Conservation (phyloP, 169 alveolate genomes). For the Plasmodium inui region DNA sequence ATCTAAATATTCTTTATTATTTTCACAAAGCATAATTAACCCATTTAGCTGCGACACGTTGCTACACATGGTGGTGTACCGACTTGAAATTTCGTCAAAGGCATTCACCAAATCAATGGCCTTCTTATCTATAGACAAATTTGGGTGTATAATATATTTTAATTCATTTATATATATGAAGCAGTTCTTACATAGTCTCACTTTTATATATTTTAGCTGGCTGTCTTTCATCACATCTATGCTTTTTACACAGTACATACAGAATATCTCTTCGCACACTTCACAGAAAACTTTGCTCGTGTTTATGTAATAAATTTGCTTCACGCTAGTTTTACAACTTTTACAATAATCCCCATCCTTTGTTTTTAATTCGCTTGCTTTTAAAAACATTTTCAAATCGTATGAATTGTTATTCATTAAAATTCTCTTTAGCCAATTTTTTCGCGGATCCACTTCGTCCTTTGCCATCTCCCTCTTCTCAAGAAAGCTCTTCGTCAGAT, state of each 20-base stretch:
- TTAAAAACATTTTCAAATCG: conserved; percentile 60
- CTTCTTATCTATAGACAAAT: conserved; percentile 46
- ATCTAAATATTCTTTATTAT: conserved; percentile 53
- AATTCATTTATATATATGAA: conserved; percentile 68
- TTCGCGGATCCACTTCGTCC: conserved; percentile 63
- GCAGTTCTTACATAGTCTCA: conserved; percentile 55
- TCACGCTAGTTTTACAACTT: conserved; percentile 31
- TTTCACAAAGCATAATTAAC: conserved; percentile 47
- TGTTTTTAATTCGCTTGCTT: conserved; percentile 29
- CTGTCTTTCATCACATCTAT: conserved; percentile 64
- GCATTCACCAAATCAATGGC: conserved; percentile 53
- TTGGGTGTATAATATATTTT: conserved; percentile 65
- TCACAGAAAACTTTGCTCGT: conserved; percentile 47
- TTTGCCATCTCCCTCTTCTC: conserved; percentile 62
- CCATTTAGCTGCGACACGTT: conserved; percentile 70
- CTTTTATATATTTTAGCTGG: conserved; percentile 57
- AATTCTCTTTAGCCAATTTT: conserved; percentile 68
- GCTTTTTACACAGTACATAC: conserved; percentile 35
- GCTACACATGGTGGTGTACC: conserved; percentile 56
- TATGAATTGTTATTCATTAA: conserved; percentile 40
- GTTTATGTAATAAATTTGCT: conserved; percentile 15
- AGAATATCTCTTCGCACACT: conserved; percentile 57
- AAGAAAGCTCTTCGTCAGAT: conserved; percentile 20
- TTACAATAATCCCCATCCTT: conserved; percentile 47
- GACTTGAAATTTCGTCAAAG: conserved; percentile 49